Conservation (phyloP, 2,329 filamentous ascomycete species). For the Cercospora sp. region DNA sequence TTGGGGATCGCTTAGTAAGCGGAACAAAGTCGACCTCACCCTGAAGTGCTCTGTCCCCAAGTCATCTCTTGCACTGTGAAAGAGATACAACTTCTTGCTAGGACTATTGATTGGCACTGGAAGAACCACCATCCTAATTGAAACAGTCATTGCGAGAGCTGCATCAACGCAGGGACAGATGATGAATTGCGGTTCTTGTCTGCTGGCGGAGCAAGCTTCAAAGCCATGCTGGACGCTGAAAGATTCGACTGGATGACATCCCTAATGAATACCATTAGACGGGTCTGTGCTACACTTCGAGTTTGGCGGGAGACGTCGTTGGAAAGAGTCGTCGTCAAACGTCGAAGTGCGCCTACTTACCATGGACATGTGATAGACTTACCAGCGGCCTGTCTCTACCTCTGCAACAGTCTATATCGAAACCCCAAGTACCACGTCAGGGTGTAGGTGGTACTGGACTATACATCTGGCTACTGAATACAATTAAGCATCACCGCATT, state of each 20-base stretch:
- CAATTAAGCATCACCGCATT: not conserved
- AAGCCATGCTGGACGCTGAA: not conserved
- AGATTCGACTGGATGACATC: not conserved
- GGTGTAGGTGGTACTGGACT: no score
- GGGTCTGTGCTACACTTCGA: not conserved
- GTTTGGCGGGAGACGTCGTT: not conserved
- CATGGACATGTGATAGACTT: not conserved
- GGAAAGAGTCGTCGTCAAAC: not conserved
- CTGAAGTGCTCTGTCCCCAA: no score
- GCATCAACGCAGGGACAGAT: not conserved
- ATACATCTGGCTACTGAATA: no score
- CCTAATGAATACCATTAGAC: not conserved
- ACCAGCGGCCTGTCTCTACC: not conserved
- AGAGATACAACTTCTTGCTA: not conserved
- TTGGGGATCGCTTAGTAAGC: not conserved
- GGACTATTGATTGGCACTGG: not conserved
- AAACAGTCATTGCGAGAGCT: not conserved
- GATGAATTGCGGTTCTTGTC: not conserved
- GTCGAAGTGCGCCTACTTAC: not conserved
- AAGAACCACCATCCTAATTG: not conserved
- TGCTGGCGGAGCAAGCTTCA: not conserved
- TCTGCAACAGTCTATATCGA: not conserved
- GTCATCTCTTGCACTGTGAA: not conserved
- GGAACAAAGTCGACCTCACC: not conserved
- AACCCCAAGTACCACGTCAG: not conserved